Evolutionary conservation across 1,284 basidiomycete genomes (phyloP), one percentile per base, ranked within the genome.

Genomic region (Trichosporon inkin): DNA sequence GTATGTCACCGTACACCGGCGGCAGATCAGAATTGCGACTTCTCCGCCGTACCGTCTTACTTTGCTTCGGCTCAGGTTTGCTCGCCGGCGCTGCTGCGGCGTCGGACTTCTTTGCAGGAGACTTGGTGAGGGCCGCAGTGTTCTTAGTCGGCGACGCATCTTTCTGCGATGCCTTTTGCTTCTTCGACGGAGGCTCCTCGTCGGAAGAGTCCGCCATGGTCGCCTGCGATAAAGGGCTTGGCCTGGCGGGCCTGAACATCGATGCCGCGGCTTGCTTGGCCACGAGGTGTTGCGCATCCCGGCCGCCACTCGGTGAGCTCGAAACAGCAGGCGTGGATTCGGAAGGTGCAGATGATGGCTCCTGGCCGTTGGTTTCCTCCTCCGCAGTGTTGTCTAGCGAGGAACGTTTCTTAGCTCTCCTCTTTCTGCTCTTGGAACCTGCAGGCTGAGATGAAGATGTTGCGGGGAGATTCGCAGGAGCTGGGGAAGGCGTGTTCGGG

Each of bases 201-300:
- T 49, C 52, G 36, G 53, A 24, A 57, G 28, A 10, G 20, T 57
- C 10, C 4, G 55, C 58, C 8, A 55, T 56, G 3, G 65, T 53
- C 2, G 62, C 40, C 34, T 65, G 64, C 10, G 64, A 60, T 3
- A 71, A 53, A 1, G 70, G 70, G 39, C 68, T 70, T 7, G 70
- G 70, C 13, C 61, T 64, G 10, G 49, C 53, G 11, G 70, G 70
- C 40, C 67, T 68, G 63, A 68, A 70, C 53, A 44, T 14, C 11
- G 41, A 14, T 3, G 41, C 41, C 11, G 41, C 41, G 3, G 16
- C n/a, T 4, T 17, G 14, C 38, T 19, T 40, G 16, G 10, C 19
- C 10, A 37, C 17, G 8, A 32, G 28, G 8, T 32, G 28, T 5
- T 32, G 28, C 28, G 28, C 28, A 32, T 32, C 28, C 28, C 28